Percentiles rank a stretch among this genome's conserved stretches.
Evolutionary conservation across 2,329 filamentous ascomycete species (phyloP).

Genomic region (Penicillium sp.): DNA sequence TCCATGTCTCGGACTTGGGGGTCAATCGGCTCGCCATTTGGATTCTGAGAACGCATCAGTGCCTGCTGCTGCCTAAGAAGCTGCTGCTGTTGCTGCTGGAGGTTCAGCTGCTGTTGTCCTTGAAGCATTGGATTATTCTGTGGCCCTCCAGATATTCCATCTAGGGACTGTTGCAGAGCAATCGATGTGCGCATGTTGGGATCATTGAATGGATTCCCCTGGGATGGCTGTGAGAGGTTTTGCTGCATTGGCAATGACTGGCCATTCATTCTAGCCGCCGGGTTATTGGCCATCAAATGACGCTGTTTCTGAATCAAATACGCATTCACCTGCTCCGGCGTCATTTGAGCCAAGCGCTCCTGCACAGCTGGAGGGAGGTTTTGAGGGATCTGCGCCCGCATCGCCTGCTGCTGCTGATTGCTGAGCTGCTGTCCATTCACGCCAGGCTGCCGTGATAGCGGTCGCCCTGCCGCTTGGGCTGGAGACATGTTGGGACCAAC

Average conservation of each 20-base stretch:
- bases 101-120: slow-evolving; percentile 28
- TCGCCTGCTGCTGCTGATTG: slow-evolving; percentile 29
- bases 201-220: slow-evolving; percentile 34
- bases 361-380: slow-evolving; percentile 32
- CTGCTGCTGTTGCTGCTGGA: slow-evolving; percentile 27
- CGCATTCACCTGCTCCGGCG: slow-evolving; percentile 30
- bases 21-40: slow-evolving; percentile 37
- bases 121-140: slow-evolving; percentile 32
- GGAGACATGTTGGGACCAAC: slow-evolving; percentile 39
- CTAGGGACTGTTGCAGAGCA: slow-evolving; percentile 30
- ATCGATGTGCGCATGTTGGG: slow-evolving; percentile 33
- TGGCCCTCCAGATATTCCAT: slow-evolving; percentile 26
- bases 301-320: slow-evolving; percentile 34
- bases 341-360: slow-evolving; percentile 33
- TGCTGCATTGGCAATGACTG: slow-evolving; percentile 29
- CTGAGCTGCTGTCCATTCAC: slow-evolving; percentile 28
- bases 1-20: slow-evolving; percentile 45
- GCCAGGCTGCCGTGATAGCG: slow-evolving; percentile 30
- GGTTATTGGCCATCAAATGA: slow-evolving; percentile 27
- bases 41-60: slow-evolving; percentile 30
- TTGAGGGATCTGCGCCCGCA: slow-evolving; percentile 30
- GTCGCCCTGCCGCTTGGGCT: slow-evolving; percentile 27
- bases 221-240: slow-evolving; percentile 28
- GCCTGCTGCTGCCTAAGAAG: slow-evolving; percentile 25
- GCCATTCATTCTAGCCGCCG: slow-evolving; percentile 28